Conservation (phyloP, 2,329 filamentous ascomycete genomes). For the Calonectria pseudoturangicola region DNA sequence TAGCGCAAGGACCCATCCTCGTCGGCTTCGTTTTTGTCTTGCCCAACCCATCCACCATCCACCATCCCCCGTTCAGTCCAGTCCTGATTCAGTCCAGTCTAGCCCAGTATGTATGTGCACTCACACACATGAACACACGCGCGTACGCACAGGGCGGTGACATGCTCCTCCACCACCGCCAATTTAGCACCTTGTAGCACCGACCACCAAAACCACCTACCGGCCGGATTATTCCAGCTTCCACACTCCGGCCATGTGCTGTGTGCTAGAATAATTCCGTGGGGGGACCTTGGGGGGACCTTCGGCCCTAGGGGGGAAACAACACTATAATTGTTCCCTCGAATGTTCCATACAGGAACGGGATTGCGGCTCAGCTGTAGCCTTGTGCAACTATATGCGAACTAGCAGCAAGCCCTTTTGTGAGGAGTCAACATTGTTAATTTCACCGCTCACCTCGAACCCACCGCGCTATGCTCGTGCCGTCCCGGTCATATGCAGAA, state of each 20-base stretch:
- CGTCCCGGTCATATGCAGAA: conserved; percentile 14
- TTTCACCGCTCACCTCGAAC: conserved; percentile 22
- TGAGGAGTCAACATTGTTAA: conserved; percentile 15
- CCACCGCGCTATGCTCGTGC: conserved; percentile 21
- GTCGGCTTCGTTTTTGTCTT: conserved; percentile 28
- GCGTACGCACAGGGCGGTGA: no score
- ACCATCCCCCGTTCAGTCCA: background rate
- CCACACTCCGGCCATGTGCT: background rate
- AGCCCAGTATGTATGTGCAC: no score
- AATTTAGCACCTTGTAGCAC: no score
- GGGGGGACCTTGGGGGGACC: background rate
- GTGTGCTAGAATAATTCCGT: background rate
- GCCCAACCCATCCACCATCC: background rate
- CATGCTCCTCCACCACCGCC: no score
- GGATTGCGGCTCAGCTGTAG: conserved; percentile 12
- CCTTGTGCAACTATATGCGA: conserved; percentile 16
- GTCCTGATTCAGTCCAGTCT: no score
- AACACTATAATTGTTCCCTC: conserved; percentile 9
- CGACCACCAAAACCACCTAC: no score
- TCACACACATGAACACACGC: no score
- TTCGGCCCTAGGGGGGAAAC: background rate
- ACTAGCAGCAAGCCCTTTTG: conserved; percentile 24
- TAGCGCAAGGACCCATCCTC: conserved; percentile 12
- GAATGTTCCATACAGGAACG: conserved; percentile 25
- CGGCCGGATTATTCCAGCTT: background rate